Evolutionary conservation across 768 basidiomycete genomes (phyloP).

Genomic region (Trametes sanguinea): DNA sequence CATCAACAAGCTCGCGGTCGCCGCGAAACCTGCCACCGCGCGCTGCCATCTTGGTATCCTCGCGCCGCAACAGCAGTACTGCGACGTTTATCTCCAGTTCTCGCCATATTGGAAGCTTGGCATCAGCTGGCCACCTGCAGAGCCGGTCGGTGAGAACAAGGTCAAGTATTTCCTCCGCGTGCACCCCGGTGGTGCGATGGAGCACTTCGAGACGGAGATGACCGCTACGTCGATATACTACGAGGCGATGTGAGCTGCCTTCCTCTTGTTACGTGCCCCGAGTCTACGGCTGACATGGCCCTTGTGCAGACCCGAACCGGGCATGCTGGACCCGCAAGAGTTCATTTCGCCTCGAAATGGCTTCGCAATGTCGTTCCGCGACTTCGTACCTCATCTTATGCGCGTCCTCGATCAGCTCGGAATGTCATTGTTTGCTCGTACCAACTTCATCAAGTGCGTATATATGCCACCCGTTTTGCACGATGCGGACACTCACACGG

Average conservation of each 20-base stretch:
- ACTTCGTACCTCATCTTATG: slow-evolving; percentile 80
- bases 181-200: slow-evolving; percentile 82
- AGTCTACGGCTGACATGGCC: not conserved
- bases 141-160: slow-evolving; percentile 57
- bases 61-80: slow-evolving; percentile 73
- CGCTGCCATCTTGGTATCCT: slow-evolving; percentile 77
- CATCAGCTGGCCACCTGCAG: slow-evolving; percentile 77
- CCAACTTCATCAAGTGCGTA: slow-evolving; percentile 76
- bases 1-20: slow-evolving; percentile 74
- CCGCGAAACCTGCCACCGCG: slow-evolving; percentile 72
- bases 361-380: slow-evolving; percentile 79
- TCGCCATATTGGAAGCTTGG: slow-evolving; percentile 76
- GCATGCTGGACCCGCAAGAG: slow-evolving; percentile 74
- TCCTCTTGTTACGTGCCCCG: not conserved
- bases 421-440: slow-evolving; percentile 79
- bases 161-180: slow-evolving; percentile 83
- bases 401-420: slow-evolving; percentile 84
- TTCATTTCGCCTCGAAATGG: slow-evolving; percentile 82
- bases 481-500: slow-evolving; percentile 5
- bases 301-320: slow-evolving; percentile 65
- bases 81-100: slow-evolving; percentile 73
- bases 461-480: not conserved
- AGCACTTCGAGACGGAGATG: slow-evolving; percentile 84
- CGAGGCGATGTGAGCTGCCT: slow-evolving; percentile 69
- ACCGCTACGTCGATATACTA: slow-evolving; percentile 82